Conservation (phyloP, 164 flowering plant species). For the Sextonia rubra region DNA sequence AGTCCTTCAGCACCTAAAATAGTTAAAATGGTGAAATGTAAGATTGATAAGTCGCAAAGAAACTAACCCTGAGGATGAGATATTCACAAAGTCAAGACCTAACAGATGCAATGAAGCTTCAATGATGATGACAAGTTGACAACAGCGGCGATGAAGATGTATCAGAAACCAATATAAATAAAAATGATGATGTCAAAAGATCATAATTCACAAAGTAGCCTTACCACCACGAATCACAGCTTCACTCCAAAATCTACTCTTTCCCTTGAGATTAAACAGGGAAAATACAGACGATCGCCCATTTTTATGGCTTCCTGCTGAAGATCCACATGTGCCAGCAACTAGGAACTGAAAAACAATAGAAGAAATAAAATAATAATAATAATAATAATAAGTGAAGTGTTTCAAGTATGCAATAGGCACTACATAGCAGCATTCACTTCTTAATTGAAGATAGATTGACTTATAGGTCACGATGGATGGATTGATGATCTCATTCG, state of each 20-base stretch:
- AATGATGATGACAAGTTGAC: neutral
- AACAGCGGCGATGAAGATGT: neutral
- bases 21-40: too few relatives aligned
- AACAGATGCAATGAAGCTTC: too few relatives aligned
- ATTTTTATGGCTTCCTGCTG: constrained; percentile 37
- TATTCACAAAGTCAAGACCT: too few relatives aligned
- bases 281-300: constrained; percentile 80
- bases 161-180: neutral
- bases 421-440: neutral
- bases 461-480: neutral
- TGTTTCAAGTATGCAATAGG: neutral
- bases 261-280: constrained; percentile 82
- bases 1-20: too few relatives aligned
- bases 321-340: constrained; percentile 32
- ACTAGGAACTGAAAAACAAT: constrained; percentile 35
- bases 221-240: constrained; percentile 66
- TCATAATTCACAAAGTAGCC: constrained; percentile 7
- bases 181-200: neutral
- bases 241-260: constrained; percentile 92
- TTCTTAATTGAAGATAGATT: neutral
- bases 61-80: too few relatives aligned
- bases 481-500: neutral
- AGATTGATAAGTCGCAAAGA: too few relatives aligned
- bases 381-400: neutral
- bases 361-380: neutral